Evolutionary conservation across 805 yeast genomes (phyloP), one percentile per base, ranked within the genome.

Genomic region (Candida lessepsii): DNA sequence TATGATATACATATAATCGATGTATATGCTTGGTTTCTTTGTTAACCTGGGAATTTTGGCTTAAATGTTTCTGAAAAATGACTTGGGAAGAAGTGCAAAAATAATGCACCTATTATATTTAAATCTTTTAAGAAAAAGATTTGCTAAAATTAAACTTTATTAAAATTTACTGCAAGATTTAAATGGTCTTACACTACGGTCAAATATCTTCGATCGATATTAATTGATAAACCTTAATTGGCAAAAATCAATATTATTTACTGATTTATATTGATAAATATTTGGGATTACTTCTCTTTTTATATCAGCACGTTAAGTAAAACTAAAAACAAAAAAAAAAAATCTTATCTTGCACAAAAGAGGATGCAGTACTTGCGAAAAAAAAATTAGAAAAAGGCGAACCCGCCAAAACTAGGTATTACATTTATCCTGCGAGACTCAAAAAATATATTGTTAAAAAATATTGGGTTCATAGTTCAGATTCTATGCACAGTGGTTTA

Each of bases 1-100:
- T 31, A 42, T 49, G 28, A 47, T 47, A 31, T 38, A 45, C 51
- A 47, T 47, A 28, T 25, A 45, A 39, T 45, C 44, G 30, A 39
- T 41, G 40, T 41, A 39, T 35, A 39, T 29, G 21, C 27, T 24
- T 14, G 45, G 28, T 20, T 24, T 34, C 11, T 35, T 37, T 13
- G 21, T 21, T 18, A 43, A 27, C 28, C 39, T 39, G n/a, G 47
- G 39, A 44, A 37, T 38, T 31, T 30, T 32, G 32, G 33, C 13
- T 10, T 18, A 18, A 18, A 29, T 29, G 18, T 29, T 7, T 25
- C 5, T 25, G 11, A 25, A 25, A n/a, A n/a, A n/a, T n/a, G n/a
- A n/a, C n/a, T n/a, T n/a, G n/a, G n/a, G n/a, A n/a, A n/a, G n/a
- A n/a, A n/a, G n/a, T n/a, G n/a, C n/a, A n/a, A n/a, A n/a, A n/a